Evolutionary conservation across 2,329 filamentous ascomycete genomes (phyloP), one percentile per base, ranked within the genome.

Genomic region (Nemania abortiva): DNA sequence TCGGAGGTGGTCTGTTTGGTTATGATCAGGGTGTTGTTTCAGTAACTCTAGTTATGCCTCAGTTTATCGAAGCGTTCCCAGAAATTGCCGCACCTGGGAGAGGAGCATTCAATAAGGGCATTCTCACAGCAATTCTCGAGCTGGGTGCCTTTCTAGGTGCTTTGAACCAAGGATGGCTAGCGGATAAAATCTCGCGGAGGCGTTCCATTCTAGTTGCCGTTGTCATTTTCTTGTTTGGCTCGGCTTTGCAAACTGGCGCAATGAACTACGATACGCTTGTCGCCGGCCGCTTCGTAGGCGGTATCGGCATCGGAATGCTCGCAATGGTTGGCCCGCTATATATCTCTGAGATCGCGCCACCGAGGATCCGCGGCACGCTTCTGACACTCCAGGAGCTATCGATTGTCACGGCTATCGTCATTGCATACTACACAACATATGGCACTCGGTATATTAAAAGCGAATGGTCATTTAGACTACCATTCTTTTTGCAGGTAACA

Each of bases 141-240:
- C 81, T 89, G 2, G 87, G 87, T 53, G 87, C 87, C 52, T 88
- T 87, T 84, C 74, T 88, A 27, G 88, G 87, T 37, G 83, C 84
- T 3, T 75, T 89, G 37, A 83, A 84, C 73, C 84, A 83, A 34
- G 86, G 86, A 0, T 59, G 22, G 7, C 11, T 49, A 3, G 56
- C 27, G 2, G 56, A 59, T 10, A 22, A 24, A 29, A 49, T 59
- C 9, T 59, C 56, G 0, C 56, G 56, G 20, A 49, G 22, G 31
- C n/a, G 27, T 3, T 18, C 56, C 1, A 49, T 59, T 15, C 15
- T 49, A 11, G 42, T 22, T 15, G 20, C 6, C 2, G 42, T 49
- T 1, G 1, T 34, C 1, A 45, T 59, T 10, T 59, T 59, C 56
- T 15, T 11, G 18, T 11, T 59, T 15, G 57, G 57, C 13, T n/a